phyloP scores from a whole-genome alignment of 164 flowering plant species.

The Aristolochia californica region DNA sequence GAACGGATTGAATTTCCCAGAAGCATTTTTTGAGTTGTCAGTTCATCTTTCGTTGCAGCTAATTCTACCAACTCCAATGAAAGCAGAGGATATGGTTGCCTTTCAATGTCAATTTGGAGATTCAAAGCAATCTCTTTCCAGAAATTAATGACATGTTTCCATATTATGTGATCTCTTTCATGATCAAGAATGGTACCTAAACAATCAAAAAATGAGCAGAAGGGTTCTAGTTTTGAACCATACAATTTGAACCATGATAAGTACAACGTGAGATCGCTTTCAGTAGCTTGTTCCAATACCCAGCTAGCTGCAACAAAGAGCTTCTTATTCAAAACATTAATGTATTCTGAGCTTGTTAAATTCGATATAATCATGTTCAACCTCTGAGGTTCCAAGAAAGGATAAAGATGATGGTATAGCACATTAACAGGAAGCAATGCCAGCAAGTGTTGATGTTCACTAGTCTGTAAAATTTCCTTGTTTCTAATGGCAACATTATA shows the following conservation, averaged over 20 bases:
- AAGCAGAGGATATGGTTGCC: conserved; percentile 39
- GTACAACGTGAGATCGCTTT: conserved; percentile 48
- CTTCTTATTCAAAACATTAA: conserved; percentile 23
- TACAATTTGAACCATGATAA: conserved; percentile 53
- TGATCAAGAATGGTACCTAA: conserved; percentile 26
- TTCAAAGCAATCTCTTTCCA: conserved; percentile 31
- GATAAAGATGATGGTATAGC: conserved; percentile 26
- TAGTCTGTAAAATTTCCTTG: conserved; percentile 3
- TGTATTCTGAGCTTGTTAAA: not conserved
- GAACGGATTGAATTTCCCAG: conserved; percentile 44
- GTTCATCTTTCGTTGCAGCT: conserved; percentile 13
- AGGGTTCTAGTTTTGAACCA: conserved; percentile 31
- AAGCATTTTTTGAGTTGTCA: conserved; percentile 7
- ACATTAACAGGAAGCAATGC: conserved; percentile 12
- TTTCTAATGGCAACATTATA: conserved; percentile 12
- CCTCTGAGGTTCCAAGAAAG: conserved; percentile 12
- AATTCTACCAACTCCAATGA: conserved; percentile 41
- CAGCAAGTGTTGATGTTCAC: conserved; percentile 9
- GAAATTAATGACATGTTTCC: conserved; percentile 32
- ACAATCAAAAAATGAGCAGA: conserved; percentile 29
- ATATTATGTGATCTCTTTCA: conserved; percentile 52
- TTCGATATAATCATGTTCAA: not conserved
- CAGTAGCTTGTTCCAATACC: conserved; percentile 74
- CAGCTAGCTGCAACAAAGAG: conserved; percentile 73
- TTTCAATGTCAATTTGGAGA: conserved; percentile 14